Conservation (phyloP, 257 asterid species). For the Solanum raphanifolium region DNA sequence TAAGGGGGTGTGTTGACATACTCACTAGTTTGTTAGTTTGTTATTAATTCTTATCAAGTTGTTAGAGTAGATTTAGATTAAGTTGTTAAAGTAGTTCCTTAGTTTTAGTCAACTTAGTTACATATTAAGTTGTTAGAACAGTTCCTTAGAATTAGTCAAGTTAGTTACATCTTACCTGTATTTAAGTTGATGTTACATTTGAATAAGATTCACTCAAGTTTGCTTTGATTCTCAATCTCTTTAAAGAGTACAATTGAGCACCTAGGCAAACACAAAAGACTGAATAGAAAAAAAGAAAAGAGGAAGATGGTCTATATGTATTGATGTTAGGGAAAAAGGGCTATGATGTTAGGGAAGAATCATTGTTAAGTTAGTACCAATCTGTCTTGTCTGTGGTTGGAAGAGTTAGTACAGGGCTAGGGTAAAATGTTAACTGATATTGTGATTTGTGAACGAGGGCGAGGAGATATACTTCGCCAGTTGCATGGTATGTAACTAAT, state of each 20-base stretch:
- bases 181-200: too few relatives aligned
- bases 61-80: too few relatives aligned
- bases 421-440: not conserved
- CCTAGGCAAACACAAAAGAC: constrained; percentile 32
- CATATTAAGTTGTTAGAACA: too few relatives aligned
- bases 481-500: not conserved
- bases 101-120: too few relatives aligned
- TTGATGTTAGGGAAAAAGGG: constrained; percentile 4
- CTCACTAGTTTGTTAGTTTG: too few relatives aligned
- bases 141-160: too few relatives aligned
- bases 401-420: not conserved
- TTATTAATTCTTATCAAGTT: too few relatives aligned
- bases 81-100: too few relatives aligned
- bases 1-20: too few relatives aligned
- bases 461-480: not conserved
- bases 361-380: not conserved
- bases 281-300: not conserved
- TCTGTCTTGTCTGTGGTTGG: not conserved
- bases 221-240: too few relatives aligned
- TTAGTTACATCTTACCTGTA: too few relatives aligned
- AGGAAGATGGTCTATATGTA: constrained; percentile 8
- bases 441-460: not conserved
- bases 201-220: too few relatives aligned
- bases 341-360: not conserved
- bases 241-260: not conserved